Evolutionary conservation across 805 yeast genomes (phyloP).

Genomic region (Yarrowia hollandica): DNA sequence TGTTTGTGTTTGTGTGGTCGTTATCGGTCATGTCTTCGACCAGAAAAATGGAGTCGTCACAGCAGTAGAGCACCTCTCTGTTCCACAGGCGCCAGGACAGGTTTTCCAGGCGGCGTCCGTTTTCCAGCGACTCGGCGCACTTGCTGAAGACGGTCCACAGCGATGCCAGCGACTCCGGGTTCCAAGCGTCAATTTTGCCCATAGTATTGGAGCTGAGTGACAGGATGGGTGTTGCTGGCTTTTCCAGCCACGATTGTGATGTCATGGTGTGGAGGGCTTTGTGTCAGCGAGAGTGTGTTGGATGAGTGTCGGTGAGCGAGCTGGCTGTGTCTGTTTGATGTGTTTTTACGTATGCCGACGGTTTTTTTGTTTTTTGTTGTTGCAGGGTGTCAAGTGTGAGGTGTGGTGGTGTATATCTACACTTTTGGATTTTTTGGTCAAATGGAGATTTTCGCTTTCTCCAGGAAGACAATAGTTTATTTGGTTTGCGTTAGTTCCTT

Average conservation of each 20-base stretch:
- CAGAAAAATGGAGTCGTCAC: constrained; percentile 15
- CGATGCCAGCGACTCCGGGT: constrained; percentile 31
- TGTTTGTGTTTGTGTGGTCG: neutral
- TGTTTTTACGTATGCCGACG: neutral
- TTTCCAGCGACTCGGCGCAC: constrained; percentile 42
- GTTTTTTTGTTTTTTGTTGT: neutral
- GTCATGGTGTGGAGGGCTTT: neutral
- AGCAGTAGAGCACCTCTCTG: constrained; percentile 18
- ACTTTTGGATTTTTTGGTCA: constrained; percentile 1
- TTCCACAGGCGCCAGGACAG: constrained; percentile 45
- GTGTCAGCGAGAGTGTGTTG: neutral
- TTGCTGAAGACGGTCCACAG: constrained; percentile 43
- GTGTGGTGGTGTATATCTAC: constrained; percentile 2
- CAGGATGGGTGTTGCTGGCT: constrained; percentile 8
- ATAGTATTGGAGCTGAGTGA: constrained; percentile 15
- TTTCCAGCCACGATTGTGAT: neutral
- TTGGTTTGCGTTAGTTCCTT: too few species aligned
- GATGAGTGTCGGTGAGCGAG: neutral
- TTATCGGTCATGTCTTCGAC: constrained; percentile 24
- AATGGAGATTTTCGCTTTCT: neutral
- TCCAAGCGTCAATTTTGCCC: constrained; percentile 28
- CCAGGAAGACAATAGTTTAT: too few species aligned
- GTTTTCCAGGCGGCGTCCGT: constrained; percentile 45
- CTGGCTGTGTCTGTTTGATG: neutral
- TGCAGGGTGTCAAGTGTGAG: too few species aligned